phyloP scores from a whole-genome alignment of 306 rosid genomes.

The Fragaria nilgerrensis region DNA sequence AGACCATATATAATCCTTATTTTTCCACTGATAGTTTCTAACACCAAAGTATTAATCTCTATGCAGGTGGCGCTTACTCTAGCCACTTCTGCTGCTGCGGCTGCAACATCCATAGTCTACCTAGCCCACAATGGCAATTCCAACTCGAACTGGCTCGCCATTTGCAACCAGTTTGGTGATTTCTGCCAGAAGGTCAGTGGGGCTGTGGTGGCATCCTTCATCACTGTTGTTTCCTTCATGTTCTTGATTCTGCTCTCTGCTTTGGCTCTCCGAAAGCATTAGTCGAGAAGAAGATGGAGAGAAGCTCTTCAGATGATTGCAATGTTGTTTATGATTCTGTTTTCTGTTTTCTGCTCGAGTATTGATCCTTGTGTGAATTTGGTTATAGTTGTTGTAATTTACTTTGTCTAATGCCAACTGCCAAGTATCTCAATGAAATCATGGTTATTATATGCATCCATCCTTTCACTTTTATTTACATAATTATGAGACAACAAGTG shows the following conservation, averaged over 20 bases:
- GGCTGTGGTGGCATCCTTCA: constrained; percentile 64
- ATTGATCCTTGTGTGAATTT: constrained; percentile 10
- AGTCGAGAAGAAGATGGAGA: neutral
- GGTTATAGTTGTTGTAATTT: neutral
- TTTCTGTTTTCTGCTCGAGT: neutral
- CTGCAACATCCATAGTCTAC: constrained; percentile 76
- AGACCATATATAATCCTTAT: neutral
- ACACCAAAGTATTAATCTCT: neutral
- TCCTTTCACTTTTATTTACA: no score
- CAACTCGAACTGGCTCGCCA: constrained; percentile 77
- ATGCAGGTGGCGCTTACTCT: constrained; percentile 69
- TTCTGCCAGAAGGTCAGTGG: constrained; percentile 63
- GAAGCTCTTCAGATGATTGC: neutral
- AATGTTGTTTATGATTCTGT: constrained; percentile 1
- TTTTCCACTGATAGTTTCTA: neutral
- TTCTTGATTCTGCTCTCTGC: constrained; percentile 61
- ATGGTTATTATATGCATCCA: neutral
- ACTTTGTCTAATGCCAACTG: neutral
- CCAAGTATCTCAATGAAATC: constrained; percentile 3
- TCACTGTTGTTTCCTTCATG: constrained; percentile 43
- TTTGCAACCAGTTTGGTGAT: constrained; percentile 73
- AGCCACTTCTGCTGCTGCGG: constrained; percentile 57
- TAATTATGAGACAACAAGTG: no score
- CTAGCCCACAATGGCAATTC: constrained; percentile 80
- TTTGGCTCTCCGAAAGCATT: constrained; percentile 48